These are phyloP conservation scores for Komagataella pastoris DNA, from an alignment of 805 yeast genomes.

Conservation along the genomic window DNA sequence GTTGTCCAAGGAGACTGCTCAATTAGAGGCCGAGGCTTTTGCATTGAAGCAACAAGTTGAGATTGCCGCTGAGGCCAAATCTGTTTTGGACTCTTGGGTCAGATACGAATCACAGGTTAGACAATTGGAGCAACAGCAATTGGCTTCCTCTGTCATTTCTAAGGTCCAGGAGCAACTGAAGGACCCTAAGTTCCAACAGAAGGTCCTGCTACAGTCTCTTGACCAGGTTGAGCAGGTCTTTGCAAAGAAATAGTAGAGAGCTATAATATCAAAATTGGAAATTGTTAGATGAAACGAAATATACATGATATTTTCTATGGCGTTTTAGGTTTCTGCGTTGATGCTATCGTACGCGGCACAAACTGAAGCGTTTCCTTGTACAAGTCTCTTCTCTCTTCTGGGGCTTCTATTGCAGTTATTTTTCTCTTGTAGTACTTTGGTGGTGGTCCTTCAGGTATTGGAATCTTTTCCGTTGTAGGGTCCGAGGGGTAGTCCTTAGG, in stretches of 20 bases:
- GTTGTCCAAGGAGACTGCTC: slow-evolving; percentile 92
- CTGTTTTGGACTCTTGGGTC: slow-evolving; percentile 97
- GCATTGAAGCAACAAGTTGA: slow-evolving; percentile 87
- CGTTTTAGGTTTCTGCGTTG: not conserved
- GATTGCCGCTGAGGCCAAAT: slow-evolving; percentile 80
- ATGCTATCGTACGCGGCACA: not conserved
- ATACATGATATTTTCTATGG: slow-evolving; percentile 1
- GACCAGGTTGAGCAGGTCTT: slow-evolving; percentile 85
- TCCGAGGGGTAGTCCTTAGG: slow-evolving; percentile 1
- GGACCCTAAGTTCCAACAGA: slow-evolving; percentile 89
- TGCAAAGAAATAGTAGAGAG: slow-evolving; percentile 18
- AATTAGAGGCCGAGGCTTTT: slow-evolving; percentile 88
- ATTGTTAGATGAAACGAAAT: not conserved
- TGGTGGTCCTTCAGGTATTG: slow-evolving; percentile 26
- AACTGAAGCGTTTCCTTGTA: slow-evolving; percentile 2
- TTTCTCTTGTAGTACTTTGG: slow-evolving; percentile 32
- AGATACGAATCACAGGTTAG: slow-evolving; percentile 95
- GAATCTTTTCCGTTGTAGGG: slow-evolving; percentile 3
- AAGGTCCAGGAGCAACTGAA: slow-evolving; percentile 78
- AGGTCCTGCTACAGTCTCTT: slow-evolving; percentile 80
- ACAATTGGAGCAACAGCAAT: slow-evolving; percentile 89
- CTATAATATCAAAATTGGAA: not conserved
- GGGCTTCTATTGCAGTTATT: slow-evolving; percentile 5
- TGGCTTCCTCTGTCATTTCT: slow-evolving; percentile 73
- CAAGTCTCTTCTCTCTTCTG: slow-evolving; percentile 4